These are phyloP conservation scores for Toxicodendron radicans DNA, from an alignment of 345 rosid species.

Conservation along the genomic window DNA sequence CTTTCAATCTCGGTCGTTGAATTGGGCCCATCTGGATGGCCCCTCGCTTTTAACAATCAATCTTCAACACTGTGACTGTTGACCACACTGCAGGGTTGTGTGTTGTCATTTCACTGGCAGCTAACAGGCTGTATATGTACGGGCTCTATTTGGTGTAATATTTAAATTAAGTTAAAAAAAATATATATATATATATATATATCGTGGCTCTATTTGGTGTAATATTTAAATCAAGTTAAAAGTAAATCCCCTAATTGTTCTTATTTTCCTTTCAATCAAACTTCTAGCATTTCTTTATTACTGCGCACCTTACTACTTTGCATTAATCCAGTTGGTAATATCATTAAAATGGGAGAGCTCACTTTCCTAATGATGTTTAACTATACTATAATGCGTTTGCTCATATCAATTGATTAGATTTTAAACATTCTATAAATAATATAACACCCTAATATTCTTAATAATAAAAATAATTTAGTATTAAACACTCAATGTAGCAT, in stretches of 20 bases:
- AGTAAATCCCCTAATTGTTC: background rate
- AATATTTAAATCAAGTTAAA: too few relatives aligned
- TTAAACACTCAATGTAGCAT: too few relatives aligned
- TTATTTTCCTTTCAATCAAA: background rate
- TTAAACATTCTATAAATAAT: too few relatives aligned
- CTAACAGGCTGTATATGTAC: background rate
- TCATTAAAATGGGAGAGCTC: background rate
- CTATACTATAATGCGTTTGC: background rate
- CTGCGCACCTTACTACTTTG: background rate
- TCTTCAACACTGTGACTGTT: background rate
- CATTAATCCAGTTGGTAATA: background rate
- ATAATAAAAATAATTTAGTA: too few relatives aligned
- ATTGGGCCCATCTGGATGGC: background rate
- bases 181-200: too few relatives aligned
- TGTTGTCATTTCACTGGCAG: background rate
- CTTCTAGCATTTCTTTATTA: too few relatives aligned
- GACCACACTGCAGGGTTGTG: background rate
- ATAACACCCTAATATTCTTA: too few relatives aligned
- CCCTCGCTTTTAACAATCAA: background rate
- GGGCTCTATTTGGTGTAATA: too few relatives aligned
- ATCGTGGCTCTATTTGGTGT: background rate
- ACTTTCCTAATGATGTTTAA: background rate
- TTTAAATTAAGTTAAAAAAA: too few relatives aligned
- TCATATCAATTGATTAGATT: too few relatives aligned
- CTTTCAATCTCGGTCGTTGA: background rate